Evolutionary conservation across 2,329 filamentous ascomycete genomes (phyloP).

Genomic region (Paecilomyces sp.): DNA sequence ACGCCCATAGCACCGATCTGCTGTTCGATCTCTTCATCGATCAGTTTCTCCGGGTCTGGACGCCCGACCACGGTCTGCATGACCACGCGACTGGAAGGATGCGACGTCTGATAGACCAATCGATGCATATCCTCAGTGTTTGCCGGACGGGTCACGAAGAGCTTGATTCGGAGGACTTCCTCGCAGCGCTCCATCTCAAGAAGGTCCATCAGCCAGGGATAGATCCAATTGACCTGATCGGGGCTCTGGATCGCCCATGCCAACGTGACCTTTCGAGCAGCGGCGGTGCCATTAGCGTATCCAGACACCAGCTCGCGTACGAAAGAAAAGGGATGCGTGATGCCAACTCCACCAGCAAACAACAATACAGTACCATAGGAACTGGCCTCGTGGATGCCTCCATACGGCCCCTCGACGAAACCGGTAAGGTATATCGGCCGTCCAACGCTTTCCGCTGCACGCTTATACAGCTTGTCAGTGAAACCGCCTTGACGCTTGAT

Average conservation of each 20-base stretch:
- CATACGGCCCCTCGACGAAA: constrained; percentile 63
- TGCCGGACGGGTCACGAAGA: constrained; percentile 77
- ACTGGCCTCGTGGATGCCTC: constrained; percentile 65
- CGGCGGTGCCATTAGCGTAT: constrained; percentile 59
- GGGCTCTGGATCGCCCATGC: constrained; percentile 82
- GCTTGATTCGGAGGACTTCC: constrained; percentile 69
- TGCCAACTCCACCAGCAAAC: constrained; percentile 83
- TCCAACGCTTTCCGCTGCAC: constrained; percentile 46
- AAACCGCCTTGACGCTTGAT: constrained; percentile 76
- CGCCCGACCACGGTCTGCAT: neutral
- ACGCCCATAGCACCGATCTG: constrained; percentile 79
- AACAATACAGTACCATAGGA: constrained; percentile 87
- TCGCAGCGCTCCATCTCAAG: constrained; percentile 68
- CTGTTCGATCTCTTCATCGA: constrained; percentile 55
- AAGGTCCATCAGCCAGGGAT: constrained; percentile 67
- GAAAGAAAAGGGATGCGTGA: constrained; percentile 84
- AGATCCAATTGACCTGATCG: constrained; percentile 79
- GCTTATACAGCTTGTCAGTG: constrained; percentile 67
- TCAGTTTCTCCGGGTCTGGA: neutral
- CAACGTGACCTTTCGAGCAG: constrained; percentile 68
- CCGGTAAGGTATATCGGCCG: constrained; percentile 25
- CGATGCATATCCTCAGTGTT: constrained; percentile 66
- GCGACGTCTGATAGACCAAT: constrained; percentile 62
- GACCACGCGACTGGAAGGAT: constrained; percentile 49
- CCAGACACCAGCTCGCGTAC: constrained; percentile 64